phyloP scores from a whole-genome alignment of 495 filamentous ascomycete species.

The Aspergillus olivimuriae region DNA sequence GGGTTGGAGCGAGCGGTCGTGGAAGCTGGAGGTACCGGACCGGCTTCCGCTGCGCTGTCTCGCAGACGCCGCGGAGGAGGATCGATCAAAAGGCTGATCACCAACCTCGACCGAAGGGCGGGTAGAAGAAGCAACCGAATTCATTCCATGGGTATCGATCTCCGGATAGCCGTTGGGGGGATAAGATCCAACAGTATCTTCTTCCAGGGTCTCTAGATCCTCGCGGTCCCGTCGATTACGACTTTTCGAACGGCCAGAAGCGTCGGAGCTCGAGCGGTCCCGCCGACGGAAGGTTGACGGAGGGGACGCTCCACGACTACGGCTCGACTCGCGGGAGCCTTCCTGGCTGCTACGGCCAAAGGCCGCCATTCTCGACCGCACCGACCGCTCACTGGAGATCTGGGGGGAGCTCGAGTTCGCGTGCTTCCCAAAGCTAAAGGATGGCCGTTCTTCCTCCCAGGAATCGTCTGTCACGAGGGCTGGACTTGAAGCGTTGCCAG shows the following conservation, averaged over 20 bases:
- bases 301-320: slow-evolving; percentile 34
- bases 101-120: slow-evolving; percentile 35
- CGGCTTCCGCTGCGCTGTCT: slow-evolving; percentile 45
- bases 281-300: slow-evolving; percentile 34
- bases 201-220: slow-evolving; percentile 36
- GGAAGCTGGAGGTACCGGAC: slow-evolving; percentile 31
- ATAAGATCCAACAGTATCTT: slow-evolving; percentile 23
- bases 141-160: slow-evolving; percentile 18
- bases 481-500: slow-evolving; percentile 52
- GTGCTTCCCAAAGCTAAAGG: slow-evolving; percentile 30
- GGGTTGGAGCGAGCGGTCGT: slow-evolving; percentile 35
- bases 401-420: slow-evolving; percentile 40
- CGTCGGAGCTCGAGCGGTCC: slow-evolving; percentile 58
- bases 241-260: slow-evolving; percentile 49
- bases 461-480: slow-evolving; percentile 36
- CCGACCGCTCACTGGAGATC: slow-evolving; percentile 25
- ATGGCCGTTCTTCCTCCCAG: slow-evolving; percentile 38
- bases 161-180: slow-evolving; percentile 16
- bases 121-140: slow-evolving; percentile 27
- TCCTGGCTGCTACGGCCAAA: slow-evolving; percentile 33
- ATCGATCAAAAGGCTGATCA: slow-evolving; percentile 32
- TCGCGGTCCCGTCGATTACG: slow-evolving; percentile 45
- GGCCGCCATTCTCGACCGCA: slow-evolving; percentile 28
- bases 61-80: slow-evolving; percentile 35
- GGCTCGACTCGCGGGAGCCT: slow-evolving; percentile 35